These are phyloP conservation scores for Eimeria maxima DNA, from an alignment of 169 alveolate genomes.

Conservation along the genomic window DNA sequence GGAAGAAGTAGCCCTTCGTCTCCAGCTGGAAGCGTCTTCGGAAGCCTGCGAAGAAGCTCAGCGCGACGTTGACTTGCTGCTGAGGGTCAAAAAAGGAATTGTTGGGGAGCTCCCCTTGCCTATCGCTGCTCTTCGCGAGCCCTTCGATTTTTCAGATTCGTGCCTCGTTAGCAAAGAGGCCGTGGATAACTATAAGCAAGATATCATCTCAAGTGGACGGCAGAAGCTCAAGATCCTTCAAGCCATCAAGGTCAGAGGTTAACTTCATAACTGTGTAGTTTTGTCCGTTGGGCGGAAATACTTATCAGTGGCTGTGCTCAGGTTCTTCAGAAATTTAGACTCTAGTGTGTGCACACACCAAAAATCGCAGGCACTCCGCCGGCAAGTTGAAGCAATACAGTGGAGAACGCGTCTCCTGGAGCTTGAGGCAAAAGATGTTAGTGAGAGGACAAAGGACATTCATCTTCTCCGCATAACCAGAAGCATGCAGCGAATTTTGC, in stretches of 20 bases:
- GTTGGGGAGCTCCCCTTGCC: conserved; percentile 41
- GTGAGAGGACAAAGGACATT: conserved; percentile 86
- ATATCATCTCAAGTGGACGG: conserved; percentile 89
- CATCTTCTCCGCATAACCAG: conserved; percentile 88
- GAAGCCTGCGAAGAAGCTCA: conserved; percentile 14
- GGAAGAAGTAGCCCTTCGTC: conserved; percentile 18
- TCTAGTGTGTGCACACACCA: not conserved
- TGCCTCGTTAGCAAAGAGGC: conserved; percentile 91
- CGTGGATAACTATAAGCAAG: conserved; percentile 91
- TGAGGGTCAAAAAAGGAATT: conserved; percentile 51
- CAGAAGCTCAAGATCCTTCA: conserved; percentile 89
- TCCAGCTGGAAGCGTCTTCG: conserved; percentile 18
- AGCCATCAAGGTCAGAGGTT: conserved; percentile 84
- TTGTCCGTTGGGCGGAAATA: not conserved
- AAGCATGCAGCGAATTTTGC: conserved; percentile 78
- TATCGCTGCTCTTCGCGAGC: conserved; percentile 18
- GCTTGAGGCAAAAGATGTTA: conserved; percentile 84
- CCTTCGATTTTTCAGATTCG: conserved; percentile 88
- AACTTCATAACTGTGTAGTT: not conserved
- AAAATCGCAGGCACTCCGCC: conserved; percentile 34
- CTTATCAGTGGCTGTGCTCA: not conserved
- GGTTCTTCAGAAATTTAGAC: not conserved
- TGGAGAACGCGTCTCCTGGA: conserved; percentile 86
- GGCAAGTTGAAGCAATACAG: conserved; percentile 68
- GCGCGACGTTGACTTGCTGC: conserved; percentile 38